Conservation (phyloP, 305 asterid species). For the Ilex paraguariensis region DNA sequence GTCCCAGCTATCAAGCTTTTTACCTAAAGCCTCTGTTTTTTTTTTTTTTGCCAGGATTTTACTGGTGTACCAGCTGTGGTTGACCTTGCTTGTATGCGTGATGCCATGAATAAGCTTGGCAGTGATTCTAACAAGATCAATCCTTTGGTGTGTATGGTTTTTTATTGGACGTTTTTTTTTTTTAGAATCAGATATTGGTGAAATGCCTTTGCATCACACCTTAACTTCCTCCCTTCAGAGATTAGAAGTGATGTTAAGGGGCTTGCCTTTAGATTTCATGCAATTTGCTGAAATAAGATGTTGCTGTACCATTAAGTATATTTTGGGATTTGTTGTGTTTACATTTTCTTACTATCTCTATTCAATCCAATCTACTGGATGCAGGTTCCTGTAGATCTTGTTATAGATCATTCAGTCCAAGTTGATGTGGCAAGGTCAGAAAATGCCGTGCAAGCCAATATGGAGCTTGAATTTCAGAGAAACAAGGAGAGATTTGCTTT, state of each 20-base stretch:
- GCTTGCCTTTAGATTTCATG: too few relatives aligned
- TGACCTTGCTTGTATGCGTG: conserved; percentile 95
- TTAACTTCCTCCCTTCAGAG: neutral
- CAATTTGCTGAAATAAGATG: too few relatives aligned
- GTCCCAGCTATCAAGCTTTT: conserved; percentile 8
- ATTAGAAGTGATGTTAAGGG: too few relatives aligned
- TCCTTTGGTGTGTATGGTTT: conserved; percentile 60
- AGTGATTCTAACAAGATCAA: conserved; percentile 90
- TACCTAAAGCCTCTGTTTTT: conserved; percentile 10
- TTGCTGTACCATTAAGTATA: neutral
- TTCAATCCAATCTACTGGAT: conserved; percentile 16
- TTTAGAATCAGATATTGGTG: neutral
- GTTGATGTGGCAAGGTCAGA: conserved; percentile 86
- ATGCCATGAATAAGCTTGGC: conserved; percentile 90
- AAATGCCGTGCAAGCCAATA: conserved; percentile 86
- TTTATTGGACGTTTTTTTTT: conserved; percentile 2
- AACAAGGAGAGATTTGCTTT: conserved; percentile 96
- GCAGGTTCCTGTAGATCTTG: conserved; percentile 97
- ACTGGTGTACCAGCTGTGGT: conserved; percentile 96
- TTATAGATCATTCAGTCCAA: conserved; percentile 95
- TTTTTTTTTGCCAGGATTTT: conserved; percentile 54
- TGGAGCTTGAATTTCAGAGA: conserved; percentile 86
- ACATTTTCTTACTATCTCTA: neutral
- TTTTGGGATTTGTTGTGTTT: conserved; percentile 6
- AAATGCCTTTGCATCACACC: too few relatives aligned